These are phyloP conservation scores for Magnaporthiopsis incrustans DNA, from an alignment of 2,329 filamentous ascomycete species.

Conservation along the genomic window DNA sequence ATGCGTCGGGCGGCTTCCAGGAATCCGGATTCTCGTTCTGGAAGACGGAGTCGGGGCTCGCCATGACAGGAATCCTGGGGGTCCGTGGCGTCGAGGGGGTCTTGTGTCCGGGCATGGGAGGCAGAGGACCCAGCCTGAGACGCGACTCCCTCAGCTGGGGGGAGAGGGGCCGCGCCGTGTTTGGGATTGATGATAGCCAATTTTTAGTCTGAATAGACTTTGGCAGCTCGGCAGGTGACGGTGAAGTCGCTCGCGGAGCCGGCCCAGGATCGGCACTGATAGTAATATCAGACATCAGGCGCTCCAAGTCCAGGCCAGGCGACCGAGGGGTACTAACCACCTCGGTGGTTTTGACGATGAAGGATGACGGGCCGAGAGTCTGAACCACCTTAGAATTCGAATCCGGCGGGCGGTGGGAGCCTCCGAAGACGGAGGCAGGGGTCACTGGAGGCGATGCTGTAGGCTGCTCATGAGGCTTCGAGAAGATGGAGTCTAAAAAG, in stretches of 20 bases:
- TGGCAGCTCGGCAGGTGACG: background rate
- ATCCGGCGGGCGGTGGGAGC: constrained; percentile 12
- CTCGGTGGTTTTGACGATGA: constrained; percentile 32
- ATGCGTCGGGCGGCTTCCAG: constrained; percentile 38
- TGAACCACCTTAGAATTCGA: constrained; percentile 25
- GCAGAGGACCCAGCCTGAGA: background rate
- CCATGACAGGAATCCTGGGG: constrained; percentile 13
- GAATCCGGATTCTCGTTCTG: constrained; percentile 28
- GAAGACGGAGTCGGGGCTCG: constrained; percentile 14
- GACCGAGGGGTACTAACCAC: constrained; percentile 25
- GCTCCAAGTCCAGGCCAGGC: constrained; percentile 24
- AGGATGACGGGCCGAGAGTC: constrained; percentile 32
- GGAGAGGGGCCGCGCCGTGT: constrained; percentile 2
- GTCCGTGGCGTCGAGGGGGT: background rate
- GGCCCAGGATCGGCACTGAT: constrained; percentile 23
- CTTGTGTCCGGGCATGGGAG: background rate
- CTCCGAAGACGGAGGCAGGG: constrained; percentile 11
- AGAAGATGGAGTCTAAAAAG: constrained; percentile 34
- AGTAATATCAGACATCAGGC: constrained; percentile 26
- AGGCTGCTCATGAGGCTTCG: constrained; percentile 31
- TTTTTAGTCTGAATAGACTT: constrained; percentile 6
- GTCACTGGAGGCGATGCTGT: constrained; percentile 16
- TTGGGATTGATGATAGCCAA: constrained; percentile 5
- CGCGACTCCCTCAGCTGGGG: background rate
- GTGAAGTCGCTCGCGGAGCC: constrained; percentile 6